Conservation (phyloP, 345 rosid species). For the Salix arbutifolia region DNA sequence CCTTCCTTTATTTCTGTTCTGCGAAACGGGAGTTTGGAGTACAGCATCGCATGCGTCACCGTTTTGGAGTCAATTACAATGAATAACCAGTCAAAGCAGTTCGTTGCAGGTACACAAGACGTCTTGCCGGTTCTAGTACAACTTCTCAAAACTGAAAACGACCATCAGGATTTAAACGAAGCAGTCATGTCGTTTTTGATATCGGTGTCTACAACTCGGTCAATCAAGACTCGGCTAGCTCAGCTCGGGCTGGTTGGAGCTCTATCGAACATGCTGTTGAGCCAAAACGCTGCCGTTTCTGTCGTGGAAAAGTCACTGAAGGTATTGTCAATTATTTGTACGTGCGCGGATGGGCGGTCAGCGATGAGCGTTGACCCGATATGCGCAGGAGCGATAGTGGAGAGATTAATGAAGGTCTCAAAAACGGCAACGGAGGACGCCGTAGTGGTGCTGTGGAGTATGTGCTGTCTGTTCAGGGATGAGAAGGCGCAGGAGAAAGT, state of each 20-base stretch:
- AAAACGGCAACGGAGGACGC: slow-evolving; percentile 27
- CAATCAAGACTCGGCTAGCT: slow-evolving; percentile 10
- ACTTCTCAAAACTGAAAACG: background rate
- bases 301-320: slow-evolving; percentile 17
- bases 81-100: slow-evolving; percentile 9
- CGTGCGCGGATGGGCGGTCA: slow-evolving; percentile 14
- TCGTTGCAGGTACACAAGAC: slow-evolving; percentile 9
- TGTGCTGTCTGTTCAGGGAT: slow-evolving; percentile 18
- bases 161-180: slow-evolving; percentile 4
- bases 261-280: slow-evolving; percentile 2
- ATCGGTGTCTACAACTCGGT: background rate
- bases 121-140: slow-evolving; percentile 1
- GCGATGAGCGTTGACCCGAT: slow-evolving; percentile 19
- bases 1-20: background rate
- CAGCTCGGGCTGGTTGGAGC: slow-evolving; percentile 11
- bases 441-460: slow-evolving; percentile 20
- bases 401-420: slow-evolving; percentile 23
- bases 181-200: slow-evolving; percentile 10
- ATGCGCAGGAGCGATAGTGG: slow-evolving; percentile 14
- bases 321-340: slow-evolving; percentile 1
- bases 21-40: slow-evolving; percentile 2
- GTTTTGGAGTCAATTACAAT: slow-evolving; percentile 16
- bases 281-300: slow-evolving; percentile 4
- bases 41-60: slow-evolving; percentile 4
- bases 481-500: slow-evolving; percentile 19